These are phyloP conservation scores for Allium fistulosum DNA, from an alignment of 106 monocot species.

Conservation along the genomic window DNA sequence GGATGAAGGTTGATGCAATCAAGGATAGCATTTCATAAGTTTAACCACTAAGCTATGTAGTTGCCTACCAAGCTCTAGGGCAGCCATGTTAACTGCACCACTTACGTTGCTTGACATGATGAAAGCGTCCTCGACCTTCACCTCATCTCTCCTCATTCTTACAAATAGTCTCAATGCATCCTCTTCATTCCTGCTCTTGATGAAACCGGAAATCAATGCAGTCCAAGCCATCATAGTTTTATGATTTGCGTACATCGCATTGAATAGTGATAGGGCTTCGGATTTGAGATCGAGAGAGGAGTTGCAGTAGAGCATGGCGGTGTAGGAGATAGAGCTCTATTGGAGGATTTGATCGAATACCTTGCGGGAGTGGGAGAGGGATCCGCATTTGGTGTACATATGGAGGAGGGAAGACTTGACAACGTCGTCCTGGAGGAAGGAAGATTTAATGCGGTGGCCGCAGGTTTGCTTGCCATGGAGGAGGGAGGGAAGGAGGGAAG, in stretches of 20 bases:
- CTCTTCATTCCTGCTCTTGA: slow-evolving; percentile 29
- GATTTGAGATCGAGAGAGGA: slow-evolving; percentile 31
- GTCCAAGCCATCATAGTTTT: slow-evolving; percentile 61
- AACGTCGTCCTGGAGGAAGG: slow-evolving; percentile 37
- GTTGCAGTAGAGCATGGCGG: slow-evolving; percentile 77
- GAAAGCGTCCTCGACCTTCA: slow-evolving; percentile 46
- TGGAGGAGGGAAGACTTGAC: slow-evolving; percentile 68
- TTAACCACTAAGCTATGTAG: slow-evolving; percentile 44
- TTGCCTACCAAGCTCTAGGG: slow-evolving; percentile 52
- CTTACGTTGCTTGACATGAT: slow-evolving; percentile 42
- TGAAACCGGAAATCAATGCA: slow-evolving; percentile 66
- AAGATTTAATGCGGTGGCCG: slow-evolving; percentile 23
- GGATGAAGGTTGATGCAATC: no score
- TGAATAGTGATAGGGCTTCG: slow-evolving; percentile 39
- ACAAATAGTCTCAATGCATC: slow-evolving; percentile 39
- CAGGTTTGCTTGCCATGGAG: slow-evolving; percentile 55
- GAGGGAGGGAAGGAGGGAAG: slow-evolving; percentile 24
- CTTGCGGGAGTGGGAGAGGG: slow-evolving; percentile 38
- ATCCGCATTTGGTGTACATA: slow-evolving; percentile 67
- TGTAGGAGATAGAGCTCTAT: slow-evolving; percentile 46
- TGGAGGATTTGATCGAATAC: slow-evolving; percentile 48
- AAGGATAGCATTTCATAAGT: no score
- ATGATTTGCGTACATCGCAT: slow-evolving; percentile 16
- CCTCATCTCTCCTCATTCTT: slow-evolving; percentile 49
- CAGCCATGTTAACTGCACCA: slow-evolving; percentile 41